Evolutionary conservation across 495 filamentous ascomycete genomes (phyloP).

Genomic region (Penicillium paxilli): DNA sequence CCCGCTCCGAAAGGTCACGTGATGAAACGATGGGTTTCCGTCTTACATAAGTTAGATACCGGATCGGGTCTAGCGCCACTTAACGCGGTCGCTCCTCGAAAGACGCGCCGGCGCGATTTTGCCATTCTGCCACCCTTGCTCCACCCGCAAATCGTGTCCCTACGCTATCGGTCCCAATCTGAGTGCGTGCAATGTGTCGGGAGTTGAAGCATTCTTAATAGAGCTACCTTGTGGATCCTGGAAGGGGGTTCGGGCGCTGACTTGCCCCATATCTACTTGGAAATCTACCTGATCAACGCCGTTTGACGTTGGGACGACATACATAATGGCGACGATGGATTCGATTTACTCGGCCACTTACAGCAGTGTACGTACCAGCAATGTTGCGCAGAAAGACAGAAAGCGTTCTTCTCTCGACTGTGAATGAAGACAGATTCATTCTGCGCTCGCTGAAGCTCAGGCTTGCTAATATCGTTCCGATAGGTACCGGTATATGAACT

Average conservation of each 20-base stretch:
- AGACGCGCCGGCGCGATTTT: conserved; percentile 17
- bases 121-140: conserved; percentile 14
- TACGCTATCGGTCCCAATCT: conserved; percentile 8
- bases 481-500: conserved; percentile 91
- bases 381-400: neutral
- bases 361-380: conserved; percentile 70
- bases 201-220: conserved; percentile 8
- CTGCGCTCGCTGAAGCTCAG: neutral
- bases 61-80: conserved; percentile 34
- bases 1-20: conserved; percentile 28
- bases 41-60: too few species aligned
- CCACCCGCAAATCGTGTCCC: conserved; percentile 22
- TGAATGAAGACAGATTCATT: neutral
- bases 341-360: conserved; percentile 87
- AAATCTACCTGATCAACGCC: conserved; percentile 22
- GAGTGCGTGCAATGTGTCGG: conserved; percentile 19
- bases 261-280: conserved; percentile 12
- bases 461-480: neutral
- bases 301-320: conserved; percentile 22
- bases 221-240: conserved; percentile 13
- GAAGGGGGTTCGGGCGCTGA: conserved; percentile 12
- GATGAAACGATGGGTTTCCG: too few species aligned
- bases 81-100: conserved; percentile 18
- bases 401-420: neutral
- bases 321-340: conserved; percentile 43